A percentile compares a stretch with the other conserved stretches of the same genome.
Conservation (phyloP, 768 basidiomycete genomes). For the Gyrodon lividus region DNA sequence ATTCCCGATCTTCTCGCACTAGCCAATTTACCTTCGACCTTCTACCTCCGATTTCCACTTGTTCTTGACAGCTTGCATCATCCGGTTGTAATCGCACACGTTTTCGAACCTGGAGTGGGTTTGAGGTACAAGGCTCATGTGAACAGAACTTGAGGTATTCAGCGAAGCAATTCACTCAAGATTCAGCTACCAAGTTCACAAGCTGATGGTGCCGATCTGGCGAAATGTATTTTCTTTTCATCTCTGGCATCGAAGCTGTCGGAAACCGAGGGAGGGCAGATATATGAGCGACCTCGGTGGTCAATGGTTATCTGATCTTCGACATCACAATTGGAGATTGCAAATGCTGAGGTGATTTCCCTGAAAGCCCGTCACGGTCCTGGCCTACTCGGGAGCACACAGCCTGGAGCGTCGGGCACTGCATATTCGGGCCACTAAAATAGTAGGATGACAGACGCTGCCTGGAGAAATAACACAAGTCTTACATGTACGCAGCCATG, state of each 20-base stretch:
- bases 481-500: constrained; percentile 2
- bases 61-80: constrained; percentile 16
- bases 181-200: constrained; percentile 3
- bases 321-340: too few species aligned
- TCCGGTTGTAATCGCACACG: constrained; percentile 21
- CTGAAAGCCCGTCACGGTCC: too few species aligned
- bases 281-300: too few species aligned
- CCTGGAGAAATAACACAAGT: neutral
- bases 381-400: too few species aligned
- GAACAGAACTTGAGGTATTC: neutral
- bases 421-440: neutral
- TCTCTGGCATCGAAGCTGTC: neutral
- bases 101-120: neutral
- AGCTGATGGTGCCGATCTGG: neutral
- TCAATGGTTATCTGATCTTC: too few species aligned
- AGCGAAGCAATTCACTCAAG: constrained; percentile 1
- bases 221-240: neutral
- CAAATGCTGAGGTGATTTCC: too few species aligned
- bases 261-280: neutral
- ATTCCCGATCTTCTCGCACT: constrained; percentile 29
- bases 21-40: constrained; percentile 23
- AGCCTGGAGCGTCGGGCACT: too few species aligned
- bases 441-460: neutral
- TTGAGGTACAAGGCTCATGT: neutral
- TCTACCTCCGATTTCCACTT: constrained; percentile 5